phyloP scores from a whole-genome alignment of 768 basidiomycete genomes.

The Cubamyces lactineus region DNA sequence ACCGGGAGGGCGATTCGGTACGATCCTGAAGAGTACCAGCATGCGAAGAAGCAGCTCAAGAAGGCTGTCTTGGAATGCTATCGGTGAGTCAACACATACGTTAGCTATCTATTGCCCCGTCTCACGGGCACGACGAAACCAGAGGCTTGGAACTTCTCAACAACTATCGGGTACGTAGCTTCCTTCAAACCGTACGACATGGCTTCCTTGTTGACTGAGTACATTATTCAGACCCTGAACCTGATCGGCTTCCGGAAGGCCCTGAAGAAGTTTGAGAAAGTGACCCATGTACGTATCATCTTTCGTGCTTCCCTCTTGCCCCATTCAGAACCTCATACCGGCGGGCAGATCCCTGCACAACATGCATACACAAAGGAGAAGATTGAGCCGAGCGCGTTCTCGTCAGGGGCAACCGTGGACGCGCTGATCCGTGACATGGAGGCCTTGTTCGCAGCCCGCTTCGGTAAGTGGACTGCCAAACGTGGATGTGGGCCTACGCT shows the following conservation, averaged over 20 bases:
- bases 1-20: slow-evolving; percentile 7
- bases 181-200: too few relatives aligned
- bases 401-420: slow-evolving; percentile 60
- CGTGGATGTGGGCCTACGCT: too few relatives aligned
- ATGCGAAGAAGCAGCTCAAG: slow-evolving; percentile 85
- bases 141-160: slow-evolving; percentile 84
- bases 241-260: slow-evolving; percentile 88
- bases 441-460: slow-evolving; percentile 71
- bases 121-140: background rate
- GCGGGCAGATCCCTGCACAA: slow-evolving; percentile 63
- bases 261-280: slow-evolving; percentile 84
- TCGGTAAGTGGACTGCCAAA: slow-evolving; percentile 54
- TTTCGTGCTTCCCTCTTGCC: background rate
- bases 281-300: slow-evolving; percentile 55
- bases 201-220: background rate
- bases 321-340: background rate
- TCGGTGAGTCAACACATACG: slow-evolving; percentile 45
- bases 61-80: slow-evolving; percentile 86
- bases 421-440: slow-evolving; percentile 78
- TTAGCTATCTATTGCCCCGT: background rate
- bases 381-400: slow-evolving; percentile 72
- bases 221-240: slow-evolving; percentile 39
- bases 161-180: slow-evolving; percentile 74
- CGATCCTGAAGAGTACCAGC: slow-evolving; percentile 78
- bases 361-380: slow-evolving; percentile 80